Percentiles rank a stretch among this genome's conserved stretches.
Conservation (phyloP, 495 filamentous ascomycete genomes). For the Hypoxylon perforatum region DNA sequence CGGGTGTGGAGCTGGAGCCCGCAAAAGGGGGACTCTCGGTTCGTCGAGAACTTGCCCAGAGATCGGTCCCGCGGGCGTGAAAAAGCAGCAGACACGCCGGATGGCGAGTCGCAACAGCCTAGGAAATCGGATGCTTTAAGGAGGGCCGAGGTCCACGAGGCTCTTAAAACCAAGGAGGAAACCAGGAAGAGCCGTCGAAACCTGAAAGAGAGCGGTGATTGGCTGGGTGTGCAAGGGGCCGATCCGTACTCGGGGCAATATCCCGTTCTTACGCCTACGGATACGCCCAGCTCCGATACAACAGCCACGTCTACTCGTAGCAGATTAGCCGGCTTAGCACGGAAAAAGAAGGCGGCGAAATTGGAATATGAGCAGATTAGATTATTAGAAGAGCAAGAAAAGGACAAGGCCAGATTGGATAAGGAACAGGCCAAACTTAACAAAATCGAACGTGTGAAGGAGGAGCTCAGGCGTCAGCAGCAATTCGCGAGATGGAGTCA, state of each 20-base stretch:
- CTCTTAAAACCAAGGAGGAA: conserved; percentile 52
- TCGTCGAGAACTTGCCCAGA: conserved; percentile 23
- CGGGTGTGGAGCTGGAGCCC: conserved; percentile 36
- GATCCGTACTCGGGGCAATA: conserved; percentile 64
- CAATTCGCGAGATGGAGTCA: conserved; percentile 52
- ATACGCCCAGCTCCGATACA: conserved; percentile 40
- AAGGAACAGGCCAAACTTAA: conserved; percentile 47
- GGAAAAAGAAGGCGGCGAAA: conserved; percentile 41
- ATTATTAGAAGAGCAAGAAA: conserved; percentile 43
- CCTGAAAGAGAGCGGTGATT: conserved; percentile 61
- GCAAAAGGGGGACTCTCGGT: conserved; percentile 31
- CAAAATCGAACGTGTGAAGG: conserved; percentile 48
- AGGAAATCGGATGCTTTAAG: conserved; percentile 20
- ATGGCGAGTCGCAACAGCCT: conserved; percentile 34
- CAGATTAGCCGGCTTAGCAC: conserved; percentile 44
- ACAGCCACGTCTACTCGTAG: conserved; percentile 30
- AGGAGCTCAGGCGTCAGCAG: conserved; percentile 47
- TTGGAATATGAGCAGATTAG: conserved; percentile 46
- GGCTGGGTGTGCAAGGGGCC: conserved; percentile 64
- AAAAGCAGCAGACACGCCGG: conserved; percentile 31
- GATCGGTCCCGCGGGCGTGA: conserved; percentile 23
- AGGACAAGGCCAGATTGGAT: conserved; percentile 42
- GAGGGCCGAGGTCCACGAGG: conserved; percentile 32
- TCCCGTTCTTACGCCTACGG: conserved; percentile 57
- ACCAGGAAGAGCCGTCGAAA: conserved; percentile 50